Conservation (phyloP, 208 protist species). For the Acanthamoeba lugdunensis region DNA sequence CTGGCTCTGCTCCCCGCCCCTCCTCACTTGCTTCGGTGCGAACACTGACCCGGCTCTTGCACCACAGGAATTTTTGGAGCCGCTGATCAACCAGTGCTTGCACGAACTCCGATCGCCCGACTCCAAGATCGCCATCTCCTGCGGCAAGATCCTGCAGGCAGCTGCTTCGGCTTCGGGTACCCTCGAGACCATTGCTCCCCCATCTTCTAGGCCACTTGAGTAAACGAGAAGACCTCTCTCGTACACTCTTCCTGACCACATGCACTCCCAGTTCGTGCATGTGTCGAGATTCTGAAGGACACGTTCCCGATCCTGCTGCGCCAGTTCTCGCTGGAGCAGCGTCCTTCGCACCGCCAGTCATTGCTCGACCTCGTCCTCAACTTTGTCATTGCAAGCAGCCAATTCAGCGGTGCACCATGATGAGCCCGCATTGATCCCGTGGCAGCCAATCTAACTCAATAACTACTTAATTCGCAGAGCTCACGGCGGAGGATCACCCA, state of each 20-base stretch:
- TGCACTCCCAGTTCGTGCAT: background rate
- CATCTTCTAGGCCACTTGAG: background rate
- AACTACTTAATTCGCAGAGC: background rate
- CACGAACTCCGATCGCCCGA: slow-evolving; percentile 59
- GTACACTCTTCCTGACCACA: background rate
- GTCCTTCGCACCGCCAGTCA: slow-evolving; percentile 31
- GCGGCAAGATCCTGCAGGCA: slow-evolving; percentile 27
- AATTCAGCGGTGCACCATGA: background rate
- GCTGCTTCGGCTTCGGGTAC: slow-evolving; percentile 51
- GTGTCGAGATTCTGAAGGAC: slow-evolving; percentile 57
- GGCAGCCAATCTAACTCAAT: background rate
- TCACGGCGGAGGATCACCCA: background rate
- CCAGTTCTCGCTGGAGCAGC: slow-evolving; percentile 51
- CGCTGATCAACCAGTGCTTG: slow-evolving; percentile 61
- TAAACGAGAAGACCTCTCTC: no score
- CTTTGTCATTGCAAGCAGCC: slow-evolving; percentile 19
- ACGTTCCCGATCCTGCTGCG: slow-evolving; percentile 47
- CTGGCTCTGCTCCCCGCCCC: background rate
- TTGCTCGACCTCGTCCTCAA: slow-evolving; percentile 56
- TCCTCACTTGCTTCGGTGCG: background rate
- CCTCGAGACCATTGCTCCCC: background rate
- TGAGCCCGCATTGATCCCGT: background rate
- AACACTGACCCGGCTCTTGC: background rate
- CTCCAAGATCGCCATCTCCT: slow-evolving; percentile 63
- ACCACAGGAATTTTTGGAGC: slow-evolving; percentile 6